Base-by-base conservation (phyloP, 108 stramenopile genomes). In the Pseudonitzschia delicatissima region DNA sequence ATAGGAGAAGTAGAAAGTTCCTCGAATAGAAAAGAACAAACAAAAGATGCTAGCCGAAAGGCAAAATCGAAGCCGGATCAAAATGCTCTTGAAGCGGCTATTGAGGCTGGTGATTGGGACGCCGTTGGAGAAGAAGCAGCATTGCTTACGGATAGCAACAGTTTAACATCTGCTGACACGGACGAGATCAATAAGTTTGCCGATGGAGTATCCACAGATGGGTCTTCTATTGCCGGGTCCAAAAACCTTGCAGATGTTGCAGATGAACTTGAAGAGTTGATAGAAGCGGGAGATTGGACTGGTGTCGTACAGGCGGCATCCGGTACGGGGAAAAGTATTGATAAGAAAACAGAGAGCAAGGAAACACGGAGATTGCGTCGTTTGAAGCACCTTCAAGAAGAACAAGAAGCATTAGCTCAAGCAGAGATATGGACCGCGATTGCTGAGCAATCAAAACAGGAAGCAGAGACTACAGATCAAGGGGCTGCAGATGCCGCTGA, bases 81-180 rank as follows among this genome's bases (percentile, higher is more conserved):
- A 45, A 70, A 48, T 20, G 68, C 74, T 13, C 66, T 82, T 31
- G 80, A 82, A 37, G 44, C 55, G 36, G 93, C 93, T 0, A 89
- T 94, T 57, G 90, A 90, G 50, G 83, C 78, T 11, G 93, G 93
- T 31, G 90, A 94, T 59, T 94, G 93, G 93, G 83, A 90, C 26
- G 93, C 93, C 33, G 93, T 94, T 49, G 90, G 88, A 29, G 72
- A 82, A 31, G 89, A 88, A 8, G 93, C 93, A 49, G 81, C 81
- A 36, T 35, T 82, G 67, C 44, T 82, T 37, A 77, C 70, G 48
- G 80, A 82, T 57, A 45, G 13, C 33, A 67, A 61, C 45, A 48
- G 68, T 58, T 57, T 68, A n/a, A 57, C 69, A 31, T 73, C 76
- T 17, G 75, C 64, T 9, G 74, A 68, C 18, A 76, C 74, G 1